Base-by-base conservation (phyloP, 208 protist genomes). In the Wallacemonas sp. region DNA sequence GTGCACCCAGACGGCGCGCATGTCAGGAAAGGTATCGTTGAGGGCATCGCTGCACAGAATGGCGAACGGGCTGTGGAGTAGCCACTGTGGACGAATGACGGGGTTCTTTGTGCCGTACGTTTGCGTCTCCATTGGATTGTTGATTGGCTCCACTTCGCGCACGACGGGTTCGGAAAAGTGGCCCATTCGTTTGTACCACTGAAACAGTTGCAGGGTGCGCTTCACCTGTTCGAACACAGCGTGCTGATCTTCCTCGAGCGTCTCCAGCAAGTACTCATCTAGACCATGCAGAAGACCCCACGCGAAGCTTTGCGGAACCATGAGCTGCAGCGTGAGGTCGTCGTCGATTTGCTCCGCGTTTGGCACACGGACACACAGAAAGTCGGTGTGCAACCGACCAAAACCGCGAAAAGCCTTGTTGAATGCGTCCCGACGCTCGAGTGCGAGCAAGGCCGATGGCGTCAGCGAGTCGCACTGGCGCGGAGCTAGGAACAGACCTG, bases 271-370 rank as follows among this genome's bases (percentile, higher is more conserved):
- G 72, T 94, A 91, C 44, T 90, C 85, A 58, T 96, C 91, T 48
- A 96, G 66, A n/a, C 91, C 91, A 63, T 93, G 86, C 24, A 96
- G 76, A 24, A 96, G 66, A 5, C 91, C 91, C 88, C 87, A 96
- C 26, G 91, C 84, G 67, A 86, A 85, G 8, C 84, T 94, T 70
- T 91, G 82, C 33, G 91, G 91, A 27, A 79, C 91, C 82, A 93
- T 85, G 33, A 94, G 82, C 29, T 96, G 87, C 41, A 96, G 48
- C 1, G 76, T 83, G 13, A 96, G 64, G 71, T 96, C 91, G 61
- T 96, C 87, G 66, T 96, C 91, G 33, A 94, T 73, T 63, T 89
- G 83, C 66, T 76, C 78, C 15, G 58, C 71, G 45, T 76, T 66
- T 19, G 77, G 80, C 33, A 81, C 68, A 19, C 87, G 76, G 24